Conservation (phyloP, 257 asterid genomes). For the Nemophila menziesii region DNA sequence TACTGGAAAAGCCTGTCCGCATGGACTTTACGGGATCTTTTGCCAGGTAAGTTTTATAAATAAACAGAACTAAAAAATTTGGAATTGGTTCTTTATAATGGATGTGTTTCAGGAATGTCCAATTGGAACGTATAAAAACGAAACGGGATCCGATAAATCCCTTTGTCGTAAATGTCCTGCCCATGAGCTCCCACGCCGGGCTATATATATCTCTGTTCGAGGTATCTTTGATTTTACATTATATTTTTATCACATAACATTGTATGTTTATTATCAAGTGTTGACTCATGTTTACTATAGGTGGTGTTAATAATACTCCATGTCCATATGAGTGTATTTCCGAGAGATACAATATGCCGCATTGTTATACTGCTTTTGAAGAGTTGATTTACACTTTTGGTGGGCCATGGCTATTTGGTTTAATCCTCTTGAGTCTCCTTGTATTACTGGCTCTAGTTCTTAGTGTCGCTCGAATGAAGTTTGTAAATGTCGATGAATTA, state of each 20-base stretch:
- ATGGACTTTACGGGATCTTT: slow-evolving; percentile 75
- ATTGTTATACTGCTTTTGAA: slow-evolving; percentile 77
- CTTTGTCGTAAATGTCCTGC: slow-evolving; percentile 62
- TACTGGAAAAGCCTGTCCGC: slow-evolving; percentile 77
- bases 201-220: slow-evolving; percentile 47
- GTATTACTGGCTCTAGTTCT: slow-evolving; percentile 69
- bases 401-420: slow-evolving; percentile 87
- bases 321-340: slow-evolving; percentile 86
- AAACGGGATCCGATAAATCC: slow-evolving; percentile 49
- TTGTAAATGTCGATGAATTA: slow-evolving; percentile 58
- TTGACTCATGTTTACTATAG: slow-evolving; percentile 21
- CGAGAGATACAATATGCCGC: slow-evolving; percentile 80
- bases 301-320: slow-evolving; percentile 62
- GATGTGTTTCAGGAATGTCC: slow-evolving; percentile 72
- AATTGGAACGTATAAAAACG: slow-evolving; percentile 72
- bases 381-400: slow-evolving; percentile 81
- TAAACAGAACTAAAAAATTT: background rate
- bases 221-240: slow-evolving; percentile 27
- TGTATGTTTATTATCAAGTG: slow-evolving; percentile 1
- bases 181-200: slow-evolving; percentile 68
- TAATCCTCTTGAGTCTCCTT: slow-evolving; percentile 57
- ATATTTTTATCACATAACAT: background rate
- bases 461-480: slow-evolving; percentile 83
- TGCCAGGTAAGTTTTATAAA: slow-evolving; percentile 41
- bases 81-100: background rate